These are phyloP conservation scores for Nicotiana sylvestris DNA, from an alignment of 257 asterid genomes.

Conservation along the genomic window DNA sequence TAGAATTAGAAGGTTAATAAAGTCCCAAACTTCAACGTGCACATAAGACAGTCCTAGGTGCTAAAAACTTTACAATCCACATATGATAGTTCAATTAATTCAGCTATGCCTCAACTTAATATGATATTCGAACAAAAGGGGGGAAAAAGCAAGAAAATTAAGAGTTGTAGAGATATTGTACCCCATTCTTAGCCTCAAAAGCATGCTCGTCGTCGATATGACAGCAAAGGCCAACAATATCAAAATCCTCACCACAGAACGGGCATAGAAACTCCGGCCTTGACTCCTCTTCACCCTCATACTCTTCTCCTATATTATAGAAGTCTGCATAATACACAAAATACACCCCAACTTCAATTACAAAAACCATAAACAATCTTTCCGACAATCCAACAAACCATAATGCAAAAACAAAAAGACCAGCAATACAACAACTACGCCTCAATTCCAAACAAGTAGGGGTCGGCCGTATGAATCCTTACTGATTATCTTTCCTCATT, in stretches of 20 bases:
- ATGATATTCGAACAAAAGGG: neutral
- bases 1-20: neutral
- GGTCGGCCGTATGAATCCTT: no score
- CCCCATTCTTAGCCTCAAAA: constrained; percentile 83
- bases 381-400: neutral
- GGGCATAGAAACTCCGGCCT: constrained; percentile 77
- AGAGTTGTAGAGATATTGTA: constrained; percentile 13
- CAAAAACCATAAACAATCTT: neutral
- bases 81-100: neutral
- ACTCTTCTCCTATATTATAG: constrained; percentile 54
- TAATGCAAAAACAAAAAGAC: neutral
- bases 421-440: no score
- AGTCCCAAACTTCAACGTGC: neutral
- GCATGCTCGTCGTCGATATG: constrained; percentile 86
- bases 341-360: constrained; percentile 2
- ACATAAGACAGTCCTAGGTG: neutral
- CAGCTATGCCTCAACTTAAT: neutral
- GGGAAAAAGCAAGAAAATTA: neutral
- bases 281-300: constrained; percentile 56
- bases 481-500: no score
- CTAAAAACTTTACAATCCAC: neutral
- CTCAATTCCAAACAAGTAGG: no score
- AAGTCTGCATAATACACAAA: constrained; percentile 31
- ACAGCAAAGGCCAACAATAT: constrained; percentile 82
- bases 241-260: constrained; percentile 79